Conservation (phyloP, 2,329 filamentous ascomycete species). For the Aspergillus alliaceus region DNA sequence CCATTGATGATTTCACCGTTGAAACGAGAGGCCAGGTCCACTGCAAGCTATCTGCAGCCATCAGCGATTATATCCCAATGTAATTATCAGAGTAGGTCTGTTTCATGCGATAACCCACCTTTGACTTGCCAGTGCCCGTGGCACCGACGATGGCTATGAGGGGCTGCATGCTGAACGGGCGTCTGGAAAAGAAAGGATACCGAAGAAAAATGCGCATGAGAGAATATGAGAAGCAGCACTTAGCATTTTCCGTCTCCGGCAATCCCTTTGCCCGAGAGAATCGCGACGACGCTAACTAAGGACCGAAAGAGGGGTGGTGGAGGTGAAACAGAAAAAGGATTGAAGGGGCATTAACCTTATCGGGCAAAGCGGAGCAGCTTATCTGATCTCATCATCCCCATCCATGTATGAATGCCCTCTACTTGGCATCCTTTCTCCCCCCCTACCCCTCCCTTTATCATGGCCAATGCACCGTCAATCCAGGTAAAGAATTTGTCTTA, state of each 20-base stretch:
- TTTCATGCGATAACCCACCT: conserved; percentile 60
- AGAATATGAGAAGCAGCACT: neutral
- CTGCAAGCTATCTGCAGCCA: conserved; percentile 66
- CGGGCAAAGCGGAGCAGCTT: neutral
- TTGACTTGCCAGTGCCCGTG: conserved; percentile 90
- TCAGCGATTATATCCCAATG: conserved; percentile 20
- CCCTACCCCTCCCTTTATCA: conserved; percentile 6
- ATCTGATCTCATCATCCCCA: neutral
- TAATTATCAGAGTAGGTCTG: neutral
- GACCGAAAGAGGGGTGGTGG: neutral
- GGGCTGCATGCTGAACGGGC: conserved; percentile 47
- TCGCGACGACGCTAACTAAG: neutral
- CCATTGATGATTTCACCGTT: conserved; percentile 95
- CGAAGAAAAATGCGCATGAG: conserved; percentile 30
- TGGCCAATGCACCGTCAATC: conserved; percentile 56
- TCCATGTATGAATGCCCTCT: neutral
- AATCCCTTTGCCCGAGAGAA: neutral
- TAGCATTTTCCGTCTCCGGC: conserved; percentile 13
- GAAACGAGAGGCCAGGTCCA: conserved; percentile 78
- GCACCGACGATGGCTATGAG: conserved; percentile 82
- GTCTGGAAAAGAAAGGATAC: conserved; percentile 20
- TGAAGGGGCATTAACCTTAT: neutral
- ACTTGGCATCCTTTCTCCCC: neutral
- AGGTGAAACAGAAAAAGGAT: neutral
- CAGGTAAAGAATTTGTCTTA: conserved; percentile 77